A percentile compares a stretch with the other conserved stretches of the same genome.
Conservation (phyloP, 805 yeast genomes). For the Wickerhamiella allomyrinae region DNA sequence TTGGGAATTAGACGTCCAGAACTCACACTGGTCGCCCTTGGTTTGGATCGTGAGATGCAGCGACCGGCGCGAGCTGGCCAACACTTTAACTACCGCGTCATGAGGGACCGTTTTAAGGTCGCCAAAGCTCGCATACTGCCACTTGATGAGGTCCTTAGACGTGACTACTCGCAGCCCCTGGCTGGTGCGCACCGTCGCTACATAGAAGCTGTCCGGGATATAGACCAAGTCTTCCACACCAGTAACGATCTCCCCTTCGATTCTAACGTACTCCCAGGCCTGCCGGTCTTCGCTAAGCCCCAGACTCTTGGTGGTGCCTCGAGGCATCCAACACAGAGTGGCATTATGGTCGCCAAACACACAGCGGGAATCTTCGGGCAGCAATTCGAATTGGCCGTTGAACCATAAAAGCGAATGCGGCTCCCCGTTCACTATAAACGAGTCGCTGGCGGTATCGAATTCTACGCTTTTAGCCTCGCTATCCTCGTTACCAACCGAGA, state of each 20-base stretch:
- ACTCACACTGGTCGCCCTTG: slow-evolving; percentile 5
- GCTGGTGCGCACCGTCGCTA: background rate
- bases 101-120: background rate
- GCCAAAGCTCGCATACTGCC: slow-evolving; percentile 1
- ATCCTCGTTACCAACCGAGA: background rate
- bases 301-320: background rate
- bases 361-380: background rate
- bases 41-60: background rate
- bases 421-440: background rate
- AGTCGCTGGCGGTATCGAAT: background rate
- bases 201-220: background rate
- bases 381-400: background rate
- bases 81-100: background rate
- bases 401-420: background rate
- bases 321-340: background rate
- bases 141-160: background rate
- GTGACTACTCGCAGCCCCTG: background rate
- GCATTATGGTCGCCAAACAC: background rate
- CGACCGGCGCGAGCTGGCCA: background rate
- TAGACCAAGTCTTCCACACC: background rate
- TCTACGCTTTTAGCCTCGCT: background rate
- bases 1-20: slow-evolving; percentile 32
- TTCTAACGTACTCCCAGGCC: background rate
- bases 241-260: background rate
- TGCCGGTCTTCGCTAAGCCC: background rate